Base-by-base conservation (phyloP, 2,329 filamentous ascomycete species). In the Sporothrix dimorphospora region DNA sequence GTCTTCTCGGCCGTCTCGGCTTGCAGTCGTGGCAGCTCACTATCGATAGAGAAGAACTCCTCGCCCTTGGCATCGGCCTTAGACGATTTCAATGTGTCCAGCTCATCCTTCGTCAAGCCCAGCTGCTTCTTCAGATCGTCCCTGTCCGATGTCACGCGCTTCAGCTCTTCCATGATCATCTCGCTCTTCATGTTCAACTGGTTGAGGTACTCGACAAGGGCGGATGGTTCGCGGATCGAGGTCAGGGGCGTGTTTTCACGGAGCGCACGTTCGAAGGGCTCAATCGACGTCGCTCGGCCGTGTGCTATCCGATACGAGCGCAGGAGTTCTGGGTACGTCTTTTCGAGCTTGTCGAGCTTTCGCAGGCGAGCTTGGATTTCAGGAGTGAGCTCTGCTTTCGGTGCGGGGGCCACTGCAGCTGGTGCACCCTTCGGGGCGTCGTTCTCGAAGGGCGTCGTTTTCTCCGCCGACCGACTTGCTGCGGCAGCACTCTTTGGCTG, bases 111-210 rank as follows among this genome's bases (percentile, higher is more conserved):
- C 0, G 91, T 84, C 16, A 91, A 88, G n/a, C 92, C 89, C 1
- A 90, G 83, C 79, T 92, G 94, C 81, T 91, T 92, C 80, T 94
- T 95, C 73, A 92, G 85, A 19, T 90, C 88, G 73, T 97, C 93
- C 73, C 92, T 91, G 78, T 98, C 94, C 3, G 88, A 87, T 0
- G 94, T 92, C 0, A 98, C 90, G 14, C 94, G 87, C 82, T 97
- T 98, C 72, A 98, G 85, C 81, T 99, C 96, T 61, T 97, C 92
- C 88, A 97, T 91, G 3, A 97, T 90, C 92, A 99, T 97, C 77
- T 97, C 93, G 55, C 91, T 91, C 78, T 97, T 95, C 70, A 94
- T 81, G 74, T 91, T 95, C 53, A 97, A 82, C 80, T 98, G 94
- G 76, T 91, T 94, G 38, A 99, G 85, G 78, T 98, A 99, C 81